Base-by-base conservation (phyloP, 441 rosid species). In the Adansonia grandidieri region DNA sequence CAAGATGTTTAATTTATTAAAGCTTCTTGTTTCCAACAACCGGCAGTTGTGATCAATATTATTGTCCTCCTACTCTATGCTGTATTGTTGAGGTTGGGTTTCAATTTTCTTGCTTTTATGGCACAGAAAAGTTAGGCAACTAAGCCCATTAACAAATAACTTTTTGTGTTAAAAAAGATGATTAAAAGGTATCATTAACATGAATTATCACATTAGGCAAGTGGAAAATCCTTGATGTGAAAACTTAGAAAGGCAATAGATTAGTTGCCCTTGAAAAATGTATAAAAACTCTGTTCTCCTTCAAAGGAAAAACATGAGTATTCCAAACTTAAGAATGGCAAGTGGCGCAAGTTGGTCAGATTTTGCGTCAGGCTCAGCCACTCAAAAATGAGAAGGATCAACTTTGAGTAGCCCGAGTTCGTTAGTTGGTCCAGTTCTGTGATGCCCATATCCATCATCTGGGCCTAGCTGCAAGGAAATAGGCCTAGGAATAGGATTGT, bases 41-140 rank as follows among this genome's bases (percentile, higher is more conserved):
- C 83, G 77, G 83, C 80, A 72, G 5, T 45, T 37, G 74, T 19
- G 68, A 77, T 77, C 5, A 65, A 57, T 65, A 13, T 61, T 76
- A 0, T 37, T 67, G 80, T 76, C 79, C 9, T 53, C 9, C 44
- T 11, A 44, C 28, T 24, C 28, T 24, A 24, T 24, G 28, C 28
- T 66, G 6, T 56, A n/a, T 11, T 40, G 47, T 37, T 10, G 56
- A 28, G 76, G 76, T 2, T 50, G 2, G 47, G 28, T 51, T 65
- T 13, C 24, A 24, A 37, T 60, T 60, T 60, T 54, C 60, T 54
- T 6, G n/a, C 22, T 54, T n/a, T 53, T 54, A n/a, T 54, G 19
- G 20, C 19, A 14, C 4, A 15, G 58, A 53, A 53, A 53, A 53
- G 58, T 19, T 17, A 19, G 9, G 10, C 61, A 57, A 17, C 61